Base-by-base conservation (phyloP, 129 eudicot species). In the Gnaphalium uliginosum region DNA sequence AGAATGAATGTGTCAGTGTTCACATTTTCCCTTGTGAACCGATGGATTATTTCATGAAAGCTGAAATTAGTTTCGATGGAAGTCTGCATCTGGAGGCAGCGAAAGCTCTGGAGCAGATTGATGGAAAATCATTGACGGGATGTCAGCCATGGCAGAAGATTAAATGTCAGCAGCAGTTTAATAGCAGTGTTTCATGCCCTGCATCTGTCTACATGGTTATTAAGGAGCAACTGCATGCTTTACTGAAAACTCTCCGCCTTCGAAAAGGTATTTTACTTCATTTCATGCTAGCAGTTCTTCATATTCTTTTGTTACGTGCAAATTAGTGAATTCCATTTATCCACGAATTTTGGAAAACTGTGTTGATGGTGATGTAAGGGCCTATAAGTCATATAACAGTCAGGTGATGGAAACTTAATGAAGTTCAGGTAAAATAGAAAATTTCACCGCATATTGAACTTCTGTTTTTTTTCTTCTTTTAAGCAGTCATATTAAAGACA, bases 81-180 rank as follows among this genome's bases (percentile, higher is more conserved):
- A 88, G 86, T 77, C 83, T 95, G 53, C 96, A 91, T 91, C 79
- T 91, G 90, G 99, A 95, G 83, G 99, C 97, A 1, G 99, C 99
- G 6, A 87, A 72, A 84, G 99, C 97, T 37, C 71, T 95, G 86
- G 96, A 91, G 82, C 88, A 89, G 51, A 87, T 95, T 56, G 87
- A 87, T 68, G 97, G 99, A 76, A 91, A 81, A 77, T 84, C 82
- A 6, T 77, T 95, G 76, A 81, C 87, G 35, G 94, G 96, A 59
- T 91, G 88, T 79, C 82, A 46, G 15, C 56, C 87, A 14, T 95
- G 99, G 99, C 99, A 95, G 92, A 95, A 91, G 83, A 82, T 95
- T 46, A 76, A 76, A 58, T 89, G 94, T 60, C 90, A 87, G 54
- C 97, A 78, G 59, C 59, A 85, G 84, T 95, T 95, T 85, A 90